phyloP scores from a whole-genome alignment of 768 basidiomycete genomes.

The Lentinula guzmanii region DNA sequence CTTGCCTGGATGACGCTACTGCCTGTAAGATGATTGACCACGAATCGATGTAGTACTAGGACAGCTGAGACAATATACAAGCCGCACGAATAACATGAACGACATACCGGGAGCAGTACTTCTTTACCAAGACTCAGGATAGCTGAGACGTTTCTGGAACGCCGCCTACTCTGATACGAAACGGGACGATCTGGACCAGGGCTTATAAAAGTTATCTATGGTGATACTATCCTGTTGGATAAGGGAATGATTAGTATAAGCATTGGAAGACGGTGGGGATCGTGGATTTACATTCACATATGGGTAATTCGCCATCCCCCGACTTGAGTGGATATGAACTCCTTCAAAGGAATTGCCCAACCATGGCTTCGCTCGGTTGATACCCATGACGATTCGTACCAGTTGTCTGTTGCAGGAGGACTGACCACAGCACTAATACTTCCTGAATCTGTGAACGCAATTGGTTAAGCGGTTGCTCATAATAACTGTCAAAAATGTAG shows the following conservation, averaged over 20 bases:
- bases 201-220: too few species aligned
- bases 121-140: slow-evolving; percentile 72
- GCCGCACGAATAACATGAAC: background rate
- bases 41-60: slow-evolving; percentile 80
- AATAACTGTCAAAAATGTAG: too few species aligned
- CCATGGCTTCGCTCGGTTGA: slow-evolving; percentile 74
- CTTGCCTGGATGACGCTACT: slow-evolving; percentile 73
- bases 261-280: slow-evolving; percentile 40
- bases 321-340: slow-evolving; percentile 41
- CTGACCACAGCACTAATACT: too few species aligned
- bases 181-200: too few species aligned
- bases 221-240: slow-evolving; percentile 31
- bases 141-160: too few species aligned
- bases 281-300: slow-evolving; percentile 64
- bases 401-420: slow-evolving; percentile 18
- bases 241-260: slow-evolving; percentile 54
- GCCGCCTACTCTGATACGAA: too few species aligned
- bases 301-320: slow-evolving; percentile 47
- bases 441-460: too few species aligned
- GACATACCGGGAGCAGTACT: slow-evolving; percentile 80
- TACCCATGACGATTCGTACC: slow-evolving; percentile 72
- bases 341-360: slow-evolving; percentile 35
- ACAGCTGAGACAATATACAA: slow-evolving; percentile 1
- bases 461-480: too few species aligned
- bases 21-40: slow-evolving; percentile 85